These are phyloP conservation scores for Podospora comata DNA, from an alignment of 495 filamentous ascomycete species.

Conservation along the genomic window DNA sequence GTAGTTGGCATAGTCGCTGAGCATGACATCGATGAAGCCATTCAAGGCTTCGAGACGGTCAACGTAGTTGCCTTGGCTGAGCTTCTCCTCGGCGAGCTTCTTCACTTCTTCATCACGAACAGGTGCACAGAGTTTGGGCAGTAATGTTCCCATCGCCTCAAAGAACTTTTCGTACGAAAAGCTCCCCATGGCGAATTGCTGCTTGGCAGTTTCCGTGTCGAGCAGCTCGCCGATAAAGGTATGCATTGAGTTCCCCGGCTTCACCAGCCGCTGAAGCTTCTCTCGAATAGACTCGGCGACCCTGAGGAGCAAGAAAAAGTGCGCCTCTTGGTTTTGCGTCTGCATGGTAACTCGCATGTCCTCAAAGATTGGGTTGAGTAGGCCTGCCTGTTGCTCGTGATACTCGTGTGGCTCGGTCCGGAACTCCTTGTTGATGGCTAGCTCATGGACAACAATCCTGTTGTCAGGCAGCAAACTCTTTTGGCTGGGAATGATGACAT, in stretches of 20 bases:
- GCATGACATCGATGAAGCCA: constrained; percentile 81
- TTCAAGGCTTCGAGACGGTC: constrained; percentile 79
- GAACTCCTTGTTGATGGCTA: constrained; percentile 86
- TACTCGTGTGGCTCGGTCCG: constrained; percentile 52
- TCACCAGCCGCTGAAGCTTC: constrained; percentile 78
- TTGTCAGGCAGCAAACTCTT: constrained; percentile 72
- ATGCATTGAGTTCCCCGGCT: constrained; percentile 75
- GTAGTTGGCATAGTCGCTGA: constrained; percentile 95
- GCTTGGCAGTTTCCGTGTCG: constrained; percentile 71
- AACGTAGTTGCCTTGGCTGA: constrained; percentile 70
- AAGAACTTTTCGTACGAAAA: constrained; percentile 97
- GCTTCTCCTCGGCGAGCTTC: constrained; percentile 66
- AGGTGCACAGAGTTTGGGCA: constrained; percentile 93
- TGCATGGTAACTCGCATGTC: constrained; percentile 74
- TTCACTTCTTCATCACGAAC: constrained; percentile 83
- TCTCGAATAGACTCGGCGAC: constrained; percentile 83
- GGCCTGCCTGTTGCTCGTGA: constrained; percentile 45
- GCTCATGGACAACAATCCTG: constrained; percentile 80
- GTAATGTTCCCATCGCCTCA: constrained; percentile 76
- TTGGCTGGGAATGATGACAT: constrained; percentile 37
- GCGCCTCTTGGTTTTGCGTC: constrained; percentile 61
- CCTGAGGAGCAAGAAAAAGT: constrained; percentile 66
- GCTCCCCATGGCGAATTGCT: constrained; percentile 71
- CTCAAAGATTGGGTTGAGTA: constrained; percentile 66
- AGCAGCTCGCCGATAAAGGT: constrained; percentile 80